A percentile compares a stretch with the other conserved stretches of the same genome.
Evolutionary conservation across 78 protist species (phyloP).

Genomic region (Paulinella micropora): DNA sequence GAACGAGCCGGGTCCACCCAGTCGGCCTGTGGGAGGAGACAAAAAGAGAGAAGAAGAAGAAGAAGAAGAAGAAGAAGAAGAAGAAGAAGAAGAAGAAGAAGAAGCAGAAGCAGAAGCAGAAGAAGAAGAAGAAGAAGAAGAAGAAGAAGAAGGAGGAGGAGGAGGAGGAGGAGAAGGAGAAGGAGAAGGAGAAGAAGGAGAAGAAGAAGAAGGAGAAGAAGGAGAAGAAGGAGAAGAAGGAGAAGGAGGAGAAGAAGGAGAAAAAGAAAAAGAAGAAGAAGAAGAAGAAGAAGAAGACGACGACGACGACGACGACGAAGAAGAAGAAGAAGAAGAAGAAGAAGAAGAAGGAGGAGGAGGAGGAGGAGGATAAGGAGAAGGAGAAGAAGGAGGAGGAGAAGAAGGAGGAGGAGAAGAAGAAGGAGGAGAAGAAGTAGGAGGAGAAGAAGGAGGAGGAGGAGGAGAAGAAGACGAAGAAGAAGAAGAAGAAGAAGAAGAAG

Average conservation of each 20-base stretch:
- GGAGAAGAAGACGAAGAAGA: too few species aligned
- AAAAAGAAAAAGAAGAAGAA: not conserved
- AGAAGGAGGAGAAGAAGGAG: not conserved
- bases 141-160: not conserved
- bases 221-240: not conserved
- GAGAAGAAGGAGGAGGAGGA: too few species aligned
- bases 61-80: not conserved
- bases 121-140: not conserved
- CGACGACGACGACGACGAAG: too few species aligned
- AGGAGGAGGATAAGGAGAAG: too few species aligned
- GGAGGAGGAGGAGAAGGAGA: not conserved
- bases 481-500: too few species aligned
- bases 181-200: not conserved
- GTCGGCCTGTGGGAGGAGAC: too few species aligned
- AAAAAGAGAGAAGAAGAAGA: not conserved
- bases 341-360: not conserved
- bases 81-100: not conserved
- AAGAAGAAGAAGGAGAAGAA: not conserved
- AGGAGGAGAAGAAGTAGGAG: too few species aligned
- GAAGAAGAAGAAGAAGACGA: too few species aligned
- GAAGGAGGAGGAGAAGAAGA: not conserved
- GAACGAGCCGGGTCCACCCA: too few species aligned
- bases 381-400: not conserved
- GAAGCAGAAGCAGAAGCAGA: too few species aligned
- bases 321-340: not conserved